These are phyloP conservation scores for Beauveria bassiana DNA, from an alignment of 2,329 filamentous ascomycete genomes.

Conservation along the genomic window DNA sequence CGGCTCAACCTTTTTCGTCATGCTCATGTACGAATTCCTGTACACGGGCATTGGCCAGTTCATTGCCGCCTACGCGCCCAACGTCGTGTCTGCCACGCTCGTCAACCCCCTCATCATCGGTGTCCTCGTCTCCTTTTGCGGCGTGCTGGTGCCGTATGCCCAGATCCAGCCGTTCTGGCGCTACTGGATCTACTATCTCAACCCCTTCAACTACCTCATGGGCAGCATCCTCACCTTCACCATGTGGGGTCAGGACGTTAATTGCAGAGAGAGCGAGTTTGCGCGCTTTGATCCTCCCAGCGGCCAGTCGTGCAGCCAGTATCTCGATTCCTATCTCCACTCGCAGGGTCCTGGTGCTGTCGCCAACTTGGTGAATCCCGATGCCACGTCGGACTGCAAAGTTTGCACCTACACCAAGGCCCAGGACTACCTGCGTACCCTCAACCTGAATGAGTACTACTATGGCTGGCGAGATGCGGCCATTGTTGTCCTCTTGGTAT, in stretches of 20 bases:
- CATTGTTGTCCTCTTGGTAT: conserved; percentile 48
- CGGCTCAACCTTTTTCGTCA: conserved; percentile 45
- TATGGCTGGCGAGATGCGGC: conserved; percentile 61
- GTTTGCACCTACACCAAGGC: conserved; percentile 55
- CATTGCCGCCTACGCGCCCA: conserved; percentile 55
- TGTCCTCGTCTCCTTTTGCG: conserved; percentile 62
- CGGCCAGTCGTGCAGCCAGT: conserved; percentile 48
- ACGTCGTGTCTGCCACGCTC: conserved; percentile 50
- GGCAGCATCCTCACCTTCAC: conserved; percentile 46
- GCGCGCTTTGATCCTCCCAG: conserved; percentile 43
- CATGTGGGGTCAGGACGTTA: conserved; percentile 38
- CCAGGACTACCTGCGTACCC: conserved; percentile 48
- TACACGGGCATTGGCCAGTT: conserved; percentile 56
- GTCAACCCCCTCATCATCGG: conserved; percentile 49
- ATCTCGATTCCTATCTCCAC: conserved; percentile 45
- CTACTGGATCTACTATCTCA: conserved; percentile 55
- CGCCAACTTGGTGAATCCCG: conserved; percentile 51
- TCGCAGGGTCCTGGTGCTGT: conserved; percentile 32
- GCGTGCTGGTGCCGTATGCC: conserved; percentile 61
- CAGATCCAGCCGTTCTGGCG: conserved; percentile 60
- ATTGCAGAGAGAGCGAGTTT: conserved; percentile 41
- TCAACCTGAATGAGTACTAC: conserved; percentile 54
- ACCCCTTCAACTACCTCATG: conserved; percentile 56
- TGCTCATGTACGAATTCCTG: conserved; percentile 52
- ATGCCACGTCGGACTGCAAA: conserved; percentile 44